Evolutionary conservation across 2,329 filamentous ascomycete genomes (phyloP), one percentile per base, ranked within the genome.

Genomic region (Colletotrichum theobromicola): DNA sequence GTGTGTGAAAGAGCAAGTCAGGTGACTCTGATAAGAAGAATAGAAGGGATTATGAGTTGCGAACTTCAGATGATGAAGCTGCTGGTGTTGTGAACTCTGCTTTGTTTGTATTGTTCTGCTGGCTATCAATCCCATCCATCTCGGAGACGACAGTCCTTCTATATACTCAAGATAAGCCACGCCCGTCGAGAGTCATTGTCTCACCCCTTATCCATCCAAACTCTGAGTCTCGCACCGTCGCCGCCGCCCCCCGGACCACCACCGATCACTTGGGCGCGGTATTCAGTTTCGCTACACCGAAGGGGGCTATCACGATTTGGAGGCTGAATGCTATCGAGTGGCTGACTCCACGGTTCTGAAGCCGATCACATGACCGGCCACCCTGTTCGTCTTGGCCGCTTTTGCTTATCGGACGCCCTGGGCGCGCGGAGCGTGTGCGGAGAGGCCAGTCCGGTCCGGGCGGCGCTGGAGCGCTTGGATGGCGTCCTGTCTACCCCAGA

Each of bases 141-240:
- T 18, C 61, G 57, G 55, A 71, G 72, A 74, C 55, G 61, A 28
- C 4, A 16, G 72, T 69, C 61, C 72, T 76, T 70, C 75, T 76
- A 76, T 75, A 76, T 76, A 75, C 58, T 35, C 67, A 60, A 24
- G 72, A 72, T 74, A 58, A 72, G 57, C 42, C 57, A 24, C 53
- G 68, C 55, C 46, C 53, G 35, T 62, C 24, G 32, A 65, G 37
- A 72, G 68, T 65, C 68, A 60, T 30, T 46, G 32, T 61, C 28
- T 63, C 57, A 37, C 68, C 57, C 58, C 65, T 58, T 72, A 34
- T 53, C 57, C 26, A 58, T 61, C 57, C 9, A 50, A 61, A 42
- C 68, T 57, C 67, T 34, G 50, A 53, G 18, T 53, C 24, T 58
- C 53, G 64, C 60, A 62, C 64, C 64, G 64, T 32, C 50, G 30